phyloP scores from a whole-genome alignment of 495 filamentous ascomycete genomes.

The Penicillium canescens region DNA sequence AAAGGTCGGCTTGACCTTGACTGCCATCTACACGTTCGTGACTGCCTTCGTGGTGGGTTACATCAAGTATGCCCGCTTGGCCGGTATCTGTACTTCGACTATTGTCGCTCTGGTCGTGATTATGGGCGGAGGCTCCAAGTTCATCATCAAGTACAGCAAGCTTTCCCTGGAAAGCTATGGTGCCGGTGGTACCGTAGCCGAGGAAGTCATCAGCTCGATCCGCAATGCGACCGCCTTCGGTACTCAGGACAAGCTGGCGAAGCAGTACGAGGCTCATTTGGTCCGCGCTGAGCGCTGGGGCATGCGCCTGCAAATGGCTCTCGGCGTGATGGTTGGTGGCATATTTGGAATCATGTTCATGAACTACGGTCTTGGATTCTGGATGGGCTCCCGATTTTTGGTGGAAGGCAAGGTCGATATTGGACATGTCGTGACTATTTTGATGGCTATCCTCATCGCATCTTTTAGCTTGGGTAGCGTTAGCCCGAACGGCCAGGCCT shows the following conservation, averaged over 20 bases:
- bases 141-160: slow-evolving; percentile 80
- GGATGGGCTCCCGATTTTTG: slow-evolving; percentile 85
- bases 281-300: slow-evolving; percentile 73
- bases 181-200: slow-evolving; percentile 82
- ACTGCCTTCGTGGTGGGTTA: slow-evolving; percentile 90
- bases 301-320: slow-evolving; percentile 65
- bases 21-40: slow-evolving; percentile 74
- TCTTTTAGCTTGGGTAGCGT: slow-evolving; percentile 90
- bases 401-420: slow-evolving; percentile 62
- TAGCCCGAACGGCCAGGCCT: slow-evolving; percentile 80
- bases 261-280: slow-evolving; percentile 78
- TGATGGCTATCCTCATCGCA: slow-evolving; percentile 88
- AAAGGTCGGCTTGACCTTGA: slow-evolving; percentile 76
- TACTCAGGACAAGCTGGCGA: slow-evolving; percentile 84
- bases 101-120: slow-evolving; percentile 70
- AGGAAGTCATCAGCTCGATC: slow-evolving; percentile 93
- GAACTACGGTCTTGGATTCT: slow-evolving; percentile 92
- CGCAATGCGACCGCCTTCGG: slow-evolving; percentile 89
- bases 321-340: slow-evolving; percentile 75
- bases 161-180: slow-evolving; percentile 76
- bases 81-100: slow-evolving; percentile 77
- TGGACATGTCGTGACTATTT: slow-evolving; percentile 65
- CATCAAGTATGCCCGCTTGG: slow-evolving; percentile 81
- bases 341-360: slow-evolving; percentile 84
- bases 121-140: slow-evolving; percentile 71